Evolutionary conservation across 192 early-diverging fungal species (phyloP).

Genomic region (Umbelopsis sp.): DNA sequence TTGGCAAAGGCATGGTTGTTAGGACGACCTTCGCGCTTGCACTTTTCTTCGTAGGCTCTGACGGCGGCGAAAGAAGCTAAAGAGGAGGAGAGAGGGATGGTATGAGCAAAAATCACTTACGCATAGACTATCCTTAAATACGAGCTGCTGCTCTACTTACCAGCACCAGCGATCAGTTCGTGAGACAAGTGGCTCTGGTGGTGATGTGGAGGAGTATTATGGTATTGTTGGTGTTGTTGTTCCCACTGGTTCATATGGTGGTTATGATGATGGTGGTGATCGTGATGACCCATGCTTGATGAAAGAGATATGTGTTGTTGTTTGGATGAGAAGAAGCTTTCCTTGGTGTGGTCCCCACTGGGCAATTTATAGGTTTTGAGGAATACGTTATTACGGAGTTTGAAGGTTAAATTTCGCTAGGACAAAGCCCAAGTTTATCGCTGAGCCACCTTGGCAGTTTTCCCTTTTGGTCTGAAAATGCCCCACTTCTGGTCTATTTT

Average conservation of each 20-base stretch:
- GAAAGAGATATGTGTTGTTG: background rate
- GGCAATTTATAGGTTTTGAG: background rate
- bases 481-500: no score
- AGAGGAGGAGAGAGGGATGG: background rate
- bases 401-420: background rate
- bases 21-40: constrained; percentile 28
- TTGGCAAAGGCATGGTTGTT: constrained; percentile 42
- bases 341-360: background rate
- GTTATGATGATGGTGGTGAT: constrained; percentile 4
- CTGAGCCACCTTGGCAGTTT: constrained; percentile 7
- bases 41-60: constrained; percentile 38
- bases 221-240: constrained; percentile 26
- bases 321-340: background rate
- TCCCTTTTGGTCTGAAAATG: background rate
- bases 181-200: constrained; percentile 40
- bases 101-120: no score
- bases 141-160: constrained; percentile 14
- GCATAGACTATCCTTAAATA: no score
- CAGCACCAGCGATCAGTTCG: constrained; percentile 45
- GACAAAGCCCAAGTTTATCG: background rate
- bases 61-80: constrained; percentile 35
- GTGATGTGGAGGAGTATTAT: constrained; percentile 7
- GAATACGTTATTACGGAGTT: background rate
- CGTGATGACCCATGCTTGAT: constrained; percentile 31
- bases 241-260: no score